Conservation (phyloP, 257 asterid genomes). For the Solanum tarijense region DNA sequence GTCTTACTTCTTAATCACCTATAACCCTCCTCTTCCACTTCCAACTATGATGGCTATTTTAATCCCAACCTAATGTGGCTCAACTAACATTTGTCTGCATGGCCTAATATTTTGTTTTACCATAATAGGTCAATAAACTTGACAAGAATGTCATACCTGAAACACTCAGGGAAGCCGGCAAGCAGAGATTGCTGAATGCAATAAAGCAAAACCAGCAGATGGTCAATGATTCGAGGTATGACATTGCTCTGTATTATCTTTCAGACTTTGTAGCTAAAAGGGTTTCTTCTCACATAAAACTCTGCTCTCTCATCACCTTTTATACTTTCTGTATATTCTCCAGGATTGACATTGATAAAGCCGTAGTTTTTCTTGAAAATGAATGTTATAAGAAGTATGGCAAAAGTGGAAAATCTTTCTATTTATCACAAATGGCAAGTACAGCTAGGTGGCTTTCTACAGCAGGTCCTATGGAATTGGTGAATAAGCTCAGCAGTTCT, state of each 20-base stretch:
- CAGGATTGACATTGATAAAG: conserved; percentile 45
- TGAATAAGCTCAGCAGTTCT: conserved; percentile 26
- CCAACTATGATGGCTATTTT: background rate
- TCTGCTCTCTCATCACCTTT: background rate
- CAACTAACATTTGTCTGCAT: background rate
- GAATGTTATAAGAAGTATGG: conserved; percentile 64
- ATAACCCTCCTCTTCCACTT: background rate
- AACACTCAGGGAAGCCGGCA: conserved; percentile 58
- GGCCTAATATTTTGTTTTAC: background rate
- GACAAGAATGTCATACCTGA: conserved; percentile 61
- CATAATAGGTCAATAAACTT: conserved; percentile 37
- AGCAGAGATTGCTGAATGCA: conserved; percentile 53
- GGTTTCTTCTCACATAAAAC: background rate
- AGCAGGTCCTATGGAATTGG: conserved; percentile 41
- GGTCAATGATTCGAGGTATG: conserved; percentile 38
- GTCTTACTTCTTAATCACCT: background rate
- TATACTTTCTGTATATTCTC: background rate
- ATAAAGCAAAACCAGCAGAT: conserved; percentile 50
- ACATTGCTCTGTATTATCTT: background rate
- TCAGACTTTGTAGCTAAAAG: background rate
- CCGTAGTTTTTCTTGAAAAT: conserved; percentile 50
- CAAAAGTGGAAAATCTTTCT: conserved; percentile 67
- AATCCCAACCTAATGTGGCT: background rate
- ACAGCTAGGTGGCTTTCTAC: conserved; percentile 73
- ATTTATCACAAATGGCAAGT: conserved; percentile 77